Conservation (phyloP, 257 asterid species). For the Fraxinus excelsior region DNA sequence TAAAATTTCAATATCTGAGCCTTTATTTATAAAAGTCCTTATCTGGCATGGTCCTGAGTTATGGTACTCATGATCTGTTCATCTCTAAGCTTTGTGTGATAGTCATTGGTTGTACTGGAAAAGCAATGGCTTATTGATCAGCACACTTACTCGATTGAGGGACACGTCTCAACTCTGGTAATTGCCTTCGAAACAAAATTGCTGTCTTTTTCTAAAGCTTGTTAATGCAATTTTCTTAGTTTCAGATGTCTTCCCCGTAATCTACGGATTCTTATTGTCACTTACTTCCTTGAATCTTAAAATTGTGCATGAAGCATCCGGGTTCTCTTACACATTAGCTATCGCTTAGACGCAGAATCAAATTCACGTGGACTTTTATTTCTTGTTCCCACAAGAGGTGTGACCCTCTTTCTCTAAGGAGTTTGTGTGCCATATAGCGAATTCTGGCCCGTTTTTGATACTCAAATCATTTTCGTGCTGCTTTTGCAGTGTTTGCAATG, state of each 20-base stretch:
- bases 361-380: background rate
- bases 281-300: background rate
- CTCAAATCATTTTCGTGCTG: background rate
- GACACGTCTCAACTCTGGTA: background rate
- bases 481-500: background rate
- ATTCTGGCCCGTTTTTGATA: background rate
- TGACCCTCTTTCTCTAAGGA: background rate
- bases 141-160: background rate
- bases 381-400: no score
- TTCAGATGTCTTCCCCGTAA: background rate
- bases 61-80: background rate
- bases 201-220: background rate
- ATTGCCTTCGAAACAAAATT: background rate
- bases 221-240: background rate
- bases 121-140: background rate
- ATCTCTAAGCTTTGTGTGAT: background rate
- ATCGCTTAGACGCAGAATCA: background rate
- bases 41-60: background rate
- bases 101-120: background rate
- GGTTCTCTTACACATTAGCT: background rate
- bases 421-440: background rate
- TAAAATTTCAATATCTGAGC: no score
- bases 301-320: background rate
- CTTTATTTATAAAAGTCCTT: background rate
- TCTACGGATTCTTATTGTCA: background rate